Evolutionary conservation across 2,329 filamentous ascomycete genomes (phyloP), one percentile per base, ranked within the genome.

Genomic region (Neofusicoccum laricinum): DNA sequence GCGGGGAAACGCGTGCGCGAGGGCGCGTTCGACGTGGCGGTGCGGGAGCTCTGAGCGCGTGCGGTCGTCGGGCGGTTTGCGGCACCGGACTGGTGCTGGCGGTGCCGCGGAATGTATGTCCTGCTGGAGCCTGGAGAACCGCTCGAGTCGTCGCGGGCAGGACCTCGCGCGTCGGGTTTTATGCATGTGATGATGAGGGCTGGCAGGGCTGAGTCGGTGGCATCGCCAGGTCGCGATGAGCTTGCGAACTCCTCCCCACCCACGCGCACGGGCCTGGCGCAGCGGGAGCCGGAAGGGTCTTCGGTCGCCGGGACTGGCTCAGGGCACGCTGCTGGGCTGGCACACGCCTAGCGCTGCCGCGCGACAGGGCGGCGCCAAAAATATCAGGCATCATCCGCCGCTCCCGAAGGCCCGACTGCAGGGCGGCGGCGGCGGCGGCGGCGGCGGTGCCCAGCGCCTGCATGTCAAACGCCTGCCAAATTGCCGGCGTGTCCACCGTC

Each of bases 161-260:
- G 11, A 36, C 25, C 41, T 15, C 38, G 15, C 55, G 55, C 21
- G 17, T 45, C 34, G 43, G 55, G 55, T 17, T 59, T 46, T 59
- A 59, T 59, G 40, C 55, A 59, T 59, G 55, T 59, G 41, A 59
- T 41, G 50, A 5, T 15, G 55, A 19, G 25, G 15, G 40, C 55
- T 46, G 55, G 40, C 55, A 59, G 55, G 55, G 55, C 55, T 59
- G 55, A 59, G 55, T 45, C 55, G 55, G 41, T 15, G 55, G 17
- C 53, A 45, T 41, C 36, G 49, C 17, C n/a, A 38, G 11, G 34
- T 17, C 32, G 41, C 55, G 43, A 36, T 41, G 41, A 15, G 49
- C 49, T 36, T 45, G 53, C 40, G 55, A 59, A 40, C 55, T 51
- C 49, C 30, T 59, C 55, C 55, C 55, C 55, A 59, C 55, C 55